phyloP scores from a whole-genome alignment of 73 alveolate species.

The Stentor roeselii region DNA sequence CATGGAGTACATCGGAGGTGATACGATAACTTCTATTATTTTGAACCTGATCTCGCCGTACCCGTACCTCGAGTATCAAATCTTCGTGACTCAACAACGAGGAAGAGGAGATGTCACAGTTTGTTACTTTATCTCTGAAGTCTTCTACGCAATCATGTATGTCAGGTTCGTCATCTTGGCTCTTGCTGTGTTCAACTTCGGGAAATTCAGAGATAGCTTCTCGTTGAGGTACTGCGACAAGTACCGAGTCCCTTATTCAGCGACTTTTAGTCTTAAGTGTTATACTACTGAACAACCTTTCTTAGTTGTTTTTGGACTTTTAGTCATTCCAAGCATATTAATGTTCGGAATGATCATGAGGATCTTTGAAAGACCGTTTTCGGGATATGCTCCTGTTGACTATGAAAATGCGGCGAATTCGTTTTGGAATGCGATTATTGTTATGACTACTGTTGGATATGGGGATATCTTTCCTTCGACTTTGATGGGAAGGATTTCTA shows the following conservation, averaged over 20 bases:
- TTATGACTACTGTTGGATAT: not conserved
- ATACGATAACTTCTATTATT: not conserved
- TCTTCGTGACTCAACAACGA: not conserved
- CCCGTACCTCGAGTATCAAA: not conserved
- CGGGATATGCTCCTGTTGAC: not conserved
- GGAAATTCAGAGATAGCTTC: not conserved
- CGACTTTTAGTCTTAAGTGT: conserved; percentile 9
- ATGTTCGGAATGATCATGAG: conserved; percentile 7
- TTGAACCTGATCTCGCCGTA: not conserved
- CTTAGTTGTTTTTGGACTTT: not conserved
- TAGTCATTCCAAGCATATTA: conserved; percentile 9
- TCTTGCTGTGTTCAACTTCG: not conserved
- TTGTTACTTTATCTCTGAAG: conserved; percentile 2
- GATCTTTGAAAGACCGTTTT: conserved; percentile 17
- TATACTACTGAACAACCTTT: not conserved
- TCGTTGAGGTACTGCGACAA: conserved; percentile 10
- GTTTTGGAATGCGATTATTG: not conserved
- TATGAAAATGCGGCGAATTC: not conserved
- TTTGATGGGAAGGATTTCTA: conserved; percentile 5
- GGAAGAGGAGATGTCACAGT: not conserved
- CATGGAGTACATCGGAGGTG: not conserved
- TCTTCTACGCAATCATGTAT: conserved; percentile 1
- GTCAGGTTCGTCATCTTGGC: not conserved
- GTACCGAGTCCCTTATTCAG: conserved; percentile 3
- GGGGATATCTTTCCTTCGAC: conserved; percentile 16